Evolutionary conservation across 1,139 yeast genomes (phyloP), one percentile per base, ranked within the genome.

Genomic region (Magnusiomyces tetraspermus): DNA sequence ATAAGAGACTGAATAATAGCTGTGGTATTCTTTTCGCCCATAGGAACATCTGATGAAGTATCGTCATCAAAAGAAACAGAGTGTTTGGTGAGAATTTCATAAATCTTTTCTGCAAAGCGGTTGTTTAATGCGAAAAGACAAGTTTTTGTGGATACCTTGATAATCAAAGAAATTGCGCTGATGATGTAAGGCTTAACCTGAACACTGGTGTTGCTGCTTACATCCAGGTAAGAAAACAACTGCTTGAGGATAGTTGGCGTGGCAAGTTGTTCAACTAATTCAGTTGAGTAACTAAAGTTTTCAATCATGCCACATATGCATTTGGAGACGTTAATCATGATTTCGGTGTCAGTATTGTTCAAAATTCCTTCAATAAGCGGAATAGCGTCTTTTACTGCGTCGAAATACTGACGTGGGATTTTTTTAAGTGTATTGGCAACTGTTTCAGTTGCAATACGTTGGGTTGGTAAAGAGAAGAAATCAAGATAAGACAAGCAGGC

Each of bases 391-490:
- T 76, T 71, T 10, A 84, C 71, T 57, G 71, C 72, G 4, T 70
- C 67, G 55, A 79, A 78, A 58, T 77, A 76, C 1, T 70, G 62
- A 8, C 62, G 54, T 1, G 76, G 71, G 1, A 85, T 71, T 53
- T 73, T 72, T 1, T 75, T 72, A 58, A 92, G 83, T 15, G 94
- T 77, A 63, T 86, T 85, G 2, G 96, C 85, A 3, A 88, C 88
- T 41, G 87, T 85, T 1, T 75, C 72, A 47, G 90, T 71, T 31
- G 95, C 88, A 59, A 88, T 85, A 54, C 95, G 73, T 67, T 92
- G 98, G 0, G 95, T 88, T 68, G 88, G 96, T 28, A 83, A 76
- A 1, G 96, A 86, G 65, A 92, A 83, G 63, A 92, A 92, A 66
- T 92, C 98, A 57, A 89, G 73, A 63, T 82, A 87, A 61, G 79